A percentile compares a stretch with the other conserved stretches of the same genome.
Conservation (phyloP, 1,139 yeast genomes). For the Scheffersomyces quercinus region DNA sequence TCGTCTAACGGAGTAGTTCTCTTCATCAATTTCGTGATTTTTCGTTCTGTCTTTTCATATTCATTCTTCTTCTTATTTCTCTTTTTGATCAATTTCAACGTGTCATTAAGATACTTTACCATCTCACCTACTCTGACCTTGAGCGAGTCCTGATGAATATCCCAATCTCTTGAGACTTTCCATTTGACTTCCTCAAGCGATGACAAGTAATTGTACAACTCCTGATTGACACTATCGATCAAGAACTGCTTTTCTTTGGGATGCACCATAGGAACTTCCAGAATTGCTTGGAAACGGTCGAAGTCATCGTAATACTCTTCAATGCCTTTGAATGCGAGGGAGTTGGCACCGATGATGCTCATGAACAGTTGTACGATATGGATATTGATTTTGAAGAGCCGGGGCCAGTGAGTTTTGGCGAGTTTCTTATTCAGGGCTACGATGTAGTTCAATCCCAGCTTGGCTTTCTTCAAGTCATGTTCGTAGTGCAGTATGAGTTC, state of each 20-base stretch:
- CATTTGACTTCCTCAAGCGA: slow-evolving; percentile 31
- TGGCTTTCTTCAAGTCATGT: slow-evolving; percentile 41
- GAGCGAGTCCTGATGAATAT: slow-evolving; percentile 29
- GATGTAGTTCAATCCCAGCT: slow-evolving; percentile 46
- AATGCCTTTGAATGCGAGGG: slow-evolving; percentile 46
- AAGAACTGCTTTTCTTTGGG: slow-evolving; percentile 38
- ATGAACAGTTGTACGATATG: slow-evolving; percentile 33
- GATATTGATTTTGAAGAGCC: slow-evolving; percentile 33
- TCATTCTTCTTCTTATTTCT: slow-evolving; percentile 46
- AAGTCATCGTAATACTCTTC: slow-evolving; percentile 41
- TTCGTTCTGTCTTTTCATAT: slow-evolving; percentile 37
- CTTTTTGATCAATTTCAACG: slow-evolving; percentile 43
- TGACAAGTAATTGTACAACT: slow-evolving; percentile 30
- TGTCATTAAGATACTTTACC: slow-evolving; percentile 36
- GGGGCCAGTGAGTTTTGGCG: slow-evolving; percentile 35
- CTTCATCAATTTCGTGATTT: slow-evolving; percentile 43
- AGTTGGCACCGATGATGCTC: slow-evolving; percentile 36
- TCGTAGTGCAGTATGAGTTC: slow-evolving; percentile 43
- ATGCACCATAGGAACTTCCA: slow-evolving; percentile 36
- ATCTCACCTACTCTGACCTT: slow-evolving; percentile 38
- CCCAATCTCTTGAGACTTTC: slow-evolving; percentile 34
- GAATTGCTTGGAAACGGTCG: slow-evolving; percentile 31
- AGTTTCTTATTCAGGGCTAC: slow-evolving; percentile 36
- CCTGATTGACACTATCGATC: slow-evolving; percentile 31
- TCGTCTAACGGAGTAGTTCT: slow-evolving; percentile 38